A percentile compares a stretch with the other conserved stretches of the same genome.
Evolutionary conservation across 257 asterid genomes (phyloP).

Genomic region (Solanum ossicruentum): DNA sequence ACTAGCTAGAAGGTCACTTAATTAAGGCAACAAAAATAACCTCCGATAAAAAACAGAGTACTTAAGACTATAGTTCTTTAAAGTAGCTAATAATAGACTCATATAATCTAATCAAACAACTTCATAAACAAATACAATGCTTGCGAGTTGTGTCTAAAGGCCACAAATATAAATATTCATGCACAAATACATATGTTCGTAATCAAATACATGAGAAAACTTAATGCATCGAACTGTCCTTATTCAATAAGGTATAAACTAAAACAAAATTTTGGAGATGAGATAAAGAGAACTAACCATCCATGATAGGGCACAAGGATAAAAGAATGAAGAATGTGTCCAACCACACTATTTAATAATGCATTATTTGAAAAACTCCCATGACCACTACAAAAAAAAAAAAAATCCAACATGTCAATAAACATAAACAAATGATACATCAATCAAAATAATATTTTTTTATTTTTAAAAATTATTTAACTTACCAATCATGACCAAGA

Average conservation of each 20-base stretch:
- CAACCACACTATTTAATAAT: slow-evolving; percentile 16
- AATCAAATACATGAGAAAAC: not conserved
- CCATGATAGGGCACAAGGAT: slow-evolving; percentile 44
- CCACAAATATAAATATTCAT: not conserved
- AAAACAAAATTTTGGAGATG: not conserved
- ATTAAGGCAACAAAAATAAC: not conserved
- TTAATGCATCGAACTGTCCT: not conserved
- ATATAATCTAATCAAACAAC: not conserved
- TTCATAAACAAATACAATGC: not conserved
- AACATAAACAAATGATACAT: not conserved
- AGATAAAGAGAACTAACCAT: slow-evolving; percentile 11
- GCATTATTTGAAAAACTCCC: slow-evolving; percentile 29
- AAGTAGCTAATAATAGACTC: not conserved
- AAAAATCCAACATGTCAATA: not conserved
- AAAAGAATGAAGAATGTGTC: slow-evolving; percentile 28
- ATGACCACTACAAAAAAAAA: slow-evolving; percentile 20
- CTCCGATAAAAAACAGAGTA: not conserved
- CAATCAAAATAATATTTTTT: not conserved
- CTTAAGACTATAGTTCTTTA: not conserved
- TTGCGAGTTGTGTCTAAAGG: not conserved
- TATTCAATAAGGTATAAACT: no score
- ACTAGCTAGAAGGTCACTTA: not conserved
- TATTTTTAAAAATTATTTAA: not conserved
- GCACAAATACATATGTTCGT: not conserved
- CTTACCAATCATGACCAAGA: slow-evolving; percentile 42